A percentile compares a stretch with the other conserved stretches of the same genome.
Evolutionary conservation across 2,329 filamentous ascomycete genomes (phyloP).

Genomic region (Shiraia bambusicola): DNA sequence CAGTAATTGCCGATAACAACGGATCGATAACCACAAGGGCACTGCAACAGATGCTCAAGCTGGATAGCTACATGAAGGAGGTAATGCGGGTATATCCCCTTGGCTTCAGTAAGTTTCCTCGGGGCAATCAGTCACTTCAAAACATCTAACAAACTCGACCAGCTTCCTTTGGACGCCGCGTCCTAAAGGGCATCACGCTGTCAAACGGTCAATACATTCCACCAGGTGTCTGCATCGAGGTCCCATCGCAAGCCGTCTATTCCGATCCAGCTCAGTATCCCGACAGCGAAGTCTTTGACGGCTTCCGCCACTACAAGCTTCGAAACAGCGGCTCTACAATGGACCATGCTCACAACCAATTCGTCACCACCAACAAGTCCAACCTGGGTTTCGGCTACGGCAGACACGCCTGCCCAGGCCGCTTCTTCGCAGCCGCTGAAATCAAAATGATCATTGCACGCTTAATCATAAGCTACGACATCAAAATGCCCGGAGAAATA

Average conservation of each 20-base stretch:
- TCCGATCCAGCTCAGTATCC: slow-evolving; percentile 26
- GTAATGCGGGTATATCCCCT: slow-evolving; percentile 28
- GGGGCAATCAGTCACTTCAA: background rate
- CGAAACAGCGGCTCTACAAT: slow-evolving; percentile 22
- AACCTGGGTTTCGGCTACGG: slow-evolving; percentile 36
- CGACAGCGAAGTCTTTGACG: slow-evolving; percentile 30
- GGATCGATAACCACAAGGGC: slow-evolving; percentile 33
- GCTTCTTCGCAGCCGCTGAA: slow-evolving; percentile 38
- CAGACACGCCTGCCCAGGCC: slow-evolving; percentile 35
- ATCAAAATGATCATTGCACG: slow-evolving; percentile 39
- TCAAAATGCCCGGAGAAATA: slow-evolving; percentile 22
- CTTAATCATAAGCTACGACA: slow-evolving; percentile 30
- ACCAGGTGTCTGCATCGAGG: slow-evolving; percentile 37
- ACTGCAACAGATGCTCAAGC: slow-evolving; percentile 38
- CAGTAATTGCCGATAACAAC: slow-evolving; percentile 41
- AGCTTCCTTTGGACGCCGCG: slow-evolving; percentile 54
- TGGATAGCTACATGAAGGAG: slow-evolving; percentile 44
- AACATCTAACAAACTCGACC: background rate
- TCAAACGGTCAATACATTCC: slow-evolving; percentile 56
- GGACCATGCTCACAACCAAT: slow-evolving; percentile 35
- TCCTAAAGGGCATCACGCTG: slow-evolving; percentile 54
- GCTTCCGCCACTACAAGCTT: slow-evolving; percentile 35
- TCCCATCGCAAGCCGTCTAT: slow-evolving; percentile 31
- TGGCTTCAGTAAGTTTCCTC: slow-evolving; percentile 20
- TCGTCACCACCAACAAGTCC: slow-evolving; percentile 30